A percentile compares a stretch with the other conserved stretches of the same genome.
Conservation (phyloP, 805 yeast species). For the Yarrowia sp. region DNA sequence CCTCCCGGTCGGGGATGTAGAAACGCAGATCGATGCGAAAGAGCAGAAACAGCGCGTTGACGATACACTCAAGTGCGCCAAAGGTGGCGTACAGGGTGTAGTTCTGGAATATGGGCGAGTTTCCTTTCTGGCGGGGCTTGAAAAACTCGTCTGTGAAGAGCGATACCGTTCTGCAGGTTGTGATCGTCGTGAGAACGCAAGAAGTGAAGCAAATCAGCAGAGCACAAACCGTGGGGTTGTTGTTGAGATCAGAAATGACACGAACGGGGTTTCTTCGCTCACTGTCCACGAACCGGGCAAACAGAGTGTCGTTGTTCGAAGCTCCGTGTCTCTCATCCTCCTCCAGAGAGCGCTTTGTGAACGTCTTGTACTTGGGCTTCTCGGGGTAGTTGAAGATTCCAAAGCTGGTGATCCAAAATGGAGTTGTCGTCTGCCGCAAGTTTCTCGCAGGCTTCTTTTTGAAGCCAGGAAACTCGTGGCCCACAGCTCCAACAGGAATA, state of each 20-base stretch:
- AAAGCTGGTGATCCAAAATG: constrained; percentile 14
- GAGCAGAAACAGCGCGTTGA: constrained; percentile 54
- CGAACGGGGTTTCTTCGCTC: neutral
- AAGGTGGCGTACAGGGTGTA: constrained; percentile 64
- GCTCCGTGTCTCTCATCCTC: neutral
- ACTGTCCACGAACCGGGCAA: neutral
- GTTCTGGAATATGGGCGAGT: constrained; percentile 50
- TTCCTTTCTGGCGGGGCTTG: constrained; percentile 29
- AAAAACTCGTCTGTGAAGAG: constrained; percentile 33
- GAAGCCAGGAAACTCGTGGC: constrained; percentile 38
- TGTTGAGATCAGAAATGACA: neutral
- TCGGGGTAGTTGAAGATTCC: neutral
- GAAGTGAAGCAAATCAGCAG: constrained; percentile 31
- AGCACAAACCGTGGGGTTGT: constrained; percentile 9
- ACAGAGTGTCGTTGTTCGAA: neutral
- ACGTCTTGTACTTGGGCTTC: constrained; percentile 13
- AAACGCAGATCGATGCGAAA: constrained; percentile 73
- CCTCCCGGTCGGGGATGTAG: constrained; percentile 63
- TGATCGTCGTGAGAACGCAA: constrained; percentile 32
- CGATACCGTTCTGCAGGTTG: constrained; percentile 38
- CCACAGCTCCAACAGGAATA: constrained; percentile 54
- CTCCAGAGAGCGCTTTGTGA: neutral
- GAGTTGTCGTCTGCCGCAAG: neutral
- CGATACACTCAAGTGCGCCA: constrained; percentile 63
- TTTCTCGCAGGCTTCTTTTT: constrained; percentile 20